Evolutionary conservation across 2,329 filamentous ascomycete genomes (phyloP), one percentile per base, ranked within the genome.

Genomic region (Stagonosporopsis rhizophila): DNA sequence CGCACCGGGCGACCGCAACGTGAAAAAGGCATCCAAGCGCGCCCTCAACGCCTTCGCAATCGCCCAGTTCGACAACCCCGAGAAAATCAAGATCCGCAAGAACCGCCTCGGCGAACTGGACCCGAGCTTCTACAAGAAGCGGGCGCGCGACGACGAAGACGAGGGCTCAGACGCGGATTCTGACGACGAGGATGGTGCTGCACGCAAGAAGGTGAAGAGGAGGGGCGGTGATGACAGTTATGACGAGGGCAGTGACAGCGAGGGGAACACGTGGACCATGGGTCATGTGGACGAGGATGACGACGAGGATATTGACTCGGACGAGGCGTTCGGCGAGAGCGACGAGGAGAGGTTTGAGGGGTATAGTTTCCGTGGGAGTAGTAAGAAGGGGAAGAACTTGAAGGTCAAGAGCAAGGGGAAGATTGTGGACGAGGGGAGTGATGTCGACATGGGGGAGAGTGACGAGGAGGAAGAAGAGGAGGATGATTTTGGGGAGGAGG

Each of bases 271-370:
- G 69, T 96, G 92, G 92, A 88, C 84, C 45, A 81, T 96, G 46
- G 92, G 93, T 23, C 80, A 87, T 44, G 86, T 88, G 20, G 85
- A 83, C 44, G 85, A 83, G 40, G 87, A 89, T 49, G 83, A 89
- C 59, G 88, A 90, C 66, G 87, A 84, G 51, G 87, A 89, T 59
- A 79, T 91, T 52, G 87, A 90, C 71, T 89, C 85, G 63, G 88
- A 90, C 71, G 91, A 96, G 68, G 93, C 94, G 2, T 92, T 96
- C 81, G 91, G 92, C 3, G 88, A 91, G 62, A 95, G 91, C 67
- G 93, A 96, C 69, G 88, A 95, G 69, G 93, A 96, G 72, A 85
- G 83, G 60, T 96, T 96, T 63, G 87, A 92, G 61, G 90, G 87
- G 11, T 96, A 89, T 67, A 85, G 84, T 4, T 90, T 90, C 68